Conservation (phyloP, 805 yeast species). For the Maudiozyma turicensis region DNA sequence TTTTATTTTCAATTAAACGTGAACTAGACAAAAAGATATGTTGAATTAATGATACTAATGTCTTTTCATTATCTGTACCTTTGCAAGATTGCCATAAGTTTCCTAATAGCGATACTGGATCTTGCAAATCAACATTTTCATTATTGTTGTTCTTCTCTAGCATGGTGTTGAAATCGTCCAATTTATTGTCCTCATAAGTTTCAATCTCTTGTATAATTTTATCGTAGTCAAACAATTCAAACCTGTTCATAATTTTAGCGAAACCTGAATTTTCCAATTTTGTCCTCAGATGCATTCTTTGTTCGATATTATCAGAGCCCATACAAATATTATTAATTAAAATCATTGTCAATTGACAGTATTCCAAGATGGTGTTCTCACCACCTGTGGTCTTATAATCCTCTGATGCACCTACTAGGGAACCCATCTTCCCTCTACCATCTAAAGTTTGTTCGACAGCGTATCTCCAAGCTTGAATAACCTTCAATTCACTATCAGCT, state of each 20-base stretch:
- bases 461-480: conserved; percentile 62
- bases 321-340: conserved; percentile 26
- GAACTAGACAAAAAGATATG: conserved; percentile 27
- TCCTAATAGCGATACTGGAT: conserved; percentile 60
- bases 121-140: conserved; percentile 34
- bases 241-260: conserved; percentile 30
- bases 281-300: conserved; percentile 26
- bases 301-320: conserved; percentile 21
- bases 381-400: conserved; percentile 47
- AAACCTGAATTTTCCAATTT: conserved; percentile 27
- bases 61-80: conserved; percentile 43
- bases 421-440: conserved; percentile 85
- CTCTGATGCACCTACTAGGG: conserved; percentile 85
- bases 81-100: conserved; percentile 42
- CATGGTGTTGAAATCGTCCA: conserved; percentile 27
- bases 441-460: conserved; percentile 58
- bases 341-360: conserved; percentile 25
- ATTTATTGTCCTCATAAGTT: conserved; percentile 42
- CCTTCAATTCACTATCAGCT: conserved; percentile 20
- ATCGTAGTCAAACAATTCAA: conserved; percentile 51
- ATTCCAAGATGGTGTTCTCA: conserved; percentile 33
- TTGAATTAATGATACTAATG: conserved; percentile 40
- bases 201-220: conserved; percentile 56
- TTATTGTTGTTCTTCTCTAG: conserved; percentile 15
- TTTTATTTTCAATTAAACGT: conserved; percentile 14